These are phyloP conservation scores for Calonectria multiphialidica DNA, from an alignment of 2,329 filamentous ascomycete species.

Conservation along the genomic window DNA sequence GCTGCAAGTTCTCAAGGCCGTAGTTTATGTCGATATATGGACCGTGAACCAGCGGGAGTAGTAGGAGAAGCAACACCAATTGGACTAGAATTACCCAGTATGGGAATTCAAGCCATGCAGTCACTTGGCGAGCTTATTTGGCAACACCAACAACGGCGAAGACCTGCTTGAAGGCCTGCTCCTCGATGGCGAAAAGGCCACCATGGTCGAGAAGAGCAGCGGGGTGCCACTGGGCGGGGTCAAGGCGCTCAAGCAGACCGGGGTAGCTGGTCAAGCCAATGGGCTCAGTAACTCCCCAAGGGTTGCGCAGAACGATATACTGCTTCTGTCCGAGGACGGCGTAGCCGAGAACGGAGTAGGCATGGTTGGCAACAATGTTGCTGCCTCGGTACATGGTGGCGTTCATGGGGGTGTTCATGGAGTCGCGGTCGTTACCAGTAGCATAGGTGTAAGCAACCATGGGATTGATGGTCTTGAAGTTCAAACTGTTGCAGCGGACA, in stretches of 20 bases:
- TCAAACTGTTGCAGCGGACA: conserved; percentile 54
- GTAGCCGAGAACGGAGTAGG: conserved; percentile 57
- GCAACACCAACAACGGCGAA: conserved; percentile 46
- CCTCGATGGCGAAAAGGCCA: conserved; percentile 52
- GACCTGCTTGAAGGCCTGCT: conserved; percentile 51
- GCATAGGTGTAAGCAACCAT: conserved; percentile 57
- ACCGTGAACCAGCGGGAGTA: background rate
- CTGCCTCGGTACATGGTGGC: conserved; percentile 50
- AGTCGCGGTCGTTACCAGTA: conserved; percentile 41
- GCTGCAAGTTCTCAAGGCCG: background rate
- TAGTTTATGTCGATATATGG: background rate
- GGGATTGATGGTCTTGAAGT: conserved; percentile 57
- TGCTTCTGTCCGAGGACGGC: conserved; percentile 50
- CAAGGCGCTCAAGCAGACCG: conserved; percentile 52
- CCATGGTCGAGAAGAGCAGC: conserved; percentile 52
- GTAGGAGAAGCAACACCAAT: background rate
- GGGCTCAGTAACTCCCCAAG: conserved; percentile 58
- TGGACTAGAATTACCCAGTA: background rate
- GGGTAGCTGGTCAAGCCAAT: conserved; percentile 54
- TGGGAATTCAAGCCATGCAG: background rate
- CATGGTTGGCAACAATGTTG: conserved; percentile 59
- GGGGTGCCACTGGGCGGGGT: conserved; percentile 52
- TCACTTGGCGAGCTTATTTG: conserved; percentile 43
- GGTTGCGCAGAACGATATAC: conserved; percentile 58
- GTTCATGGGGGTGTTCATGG: background rate